These are phyloP conservation scores for Acorus calamus DNA, from an alignment of 106 monocot genomes.

Conservation along the genomic window DNA sequence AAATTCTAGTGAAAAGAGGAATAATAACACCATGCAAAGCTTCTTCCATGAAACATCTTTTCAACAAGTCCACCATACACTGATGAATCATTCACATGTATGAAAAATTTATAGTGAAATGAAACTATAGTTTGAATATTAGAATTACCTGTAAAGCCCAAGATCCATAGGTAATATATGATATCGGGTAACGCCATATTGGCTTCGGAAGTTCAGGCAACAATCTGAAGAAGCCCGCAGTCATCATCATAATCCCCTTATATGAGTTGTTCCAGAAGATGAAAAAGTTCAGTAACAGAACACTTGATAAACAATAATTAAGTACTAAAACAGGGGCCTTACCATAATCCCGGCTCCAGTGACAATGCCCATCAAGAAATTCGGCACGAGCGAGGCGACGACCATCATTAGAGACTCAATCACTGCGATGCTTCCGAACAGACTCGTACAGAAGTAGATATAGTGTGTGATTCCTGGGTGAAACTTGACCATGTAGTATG, in stretches of 20 bases:
- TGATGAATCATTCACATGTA: too few species aligned
- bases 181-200: constrained; percentile 81
- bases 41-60: too few species aligned
- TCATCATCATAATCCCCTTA: constrained; percentile 93
- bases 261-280: too few species aligned
- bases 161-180: constrained; percentile 67
- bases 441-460: constrained; percentile 42
- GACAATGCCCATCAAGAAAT: constrained; percentile 83
- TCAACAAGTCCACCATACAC: too few species aligned
- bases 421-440: constrained; percentile 54
- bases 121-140: too few species aligned
- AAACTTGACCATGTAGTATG: constrained; percentile 58
- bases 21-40: too few species aligned
- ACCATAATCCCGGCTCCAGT: constrained; percentile 82
- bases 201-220: constrained; percentile 81
- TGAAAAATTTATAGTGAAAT: too few species aligned
- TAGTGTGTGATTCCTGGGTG: constrained; percentile 40
- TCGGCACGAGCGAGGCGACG: constrained; percentile 69
- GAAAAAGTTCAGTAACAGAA: too few species aligned
- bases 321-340: constrained; percentile 1
- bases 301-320: too few species aligned
- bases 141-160: constrained; percentile 76
- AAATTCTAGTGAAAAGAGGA: too few species aligned
- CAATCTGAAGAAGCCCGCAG: constrained; percentile 71
- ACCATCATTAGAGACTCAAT: constrained; percentile 97